Evolutionary conservation across 345 rosid species (phyloP).

Genomic region (Microcos paniculata): DNA sequence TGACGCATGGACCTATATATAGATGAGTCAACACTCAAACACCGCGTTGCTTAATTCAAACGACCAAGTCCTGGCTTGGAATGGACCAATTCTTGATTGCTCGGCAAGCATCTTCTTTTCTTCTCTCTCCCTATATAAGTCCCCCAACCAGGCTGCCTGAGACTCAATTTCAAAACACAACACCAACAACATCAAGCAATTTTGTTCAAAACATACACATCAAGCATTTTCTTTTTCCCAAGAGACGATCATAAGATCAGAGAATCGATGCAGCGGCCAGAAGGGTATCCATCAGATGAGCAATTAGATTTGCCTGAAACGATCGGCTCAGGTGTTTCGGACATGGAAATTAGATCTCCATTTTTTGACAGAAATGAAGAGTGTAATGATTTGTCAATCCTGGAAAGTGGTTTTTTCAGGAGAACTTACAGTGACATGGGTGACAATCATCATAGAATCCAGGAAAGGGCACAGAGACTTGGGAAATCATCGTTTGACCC

Average conservation of each 20-base stretch:
- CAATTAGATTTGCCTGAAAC: too few relatives aligned
- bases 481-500: slow-evolving; percentile 27
- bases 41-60: neutral
- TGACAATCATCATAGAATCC: neutral
- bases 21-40: neutral
- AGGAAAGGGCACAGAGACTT: neutral
- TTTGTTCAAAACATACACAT: neutral
- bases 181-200: neutral
- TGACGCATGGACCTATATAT: neutral
- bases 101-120: neutral
- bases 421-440: neutral
- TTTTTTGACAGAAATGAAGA: neutral
- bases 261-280: neutral
- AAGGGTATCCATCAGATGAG: neutral
- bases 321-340: neutral
- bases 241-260: neutral
- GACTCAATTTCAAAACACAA: too few relatives aligned
- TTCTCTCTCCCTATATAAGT: neutral
- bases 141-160: neutral
- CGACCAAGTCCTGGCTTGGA: neutral
- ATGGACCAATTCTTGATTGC: neutral
- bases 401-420: slow-evolving; percentile 10
- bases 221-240: neutral
- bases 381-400: neutral
- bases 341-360: neutral